These are phyloP conservation scores for Wickerhamomyces bovis DNA, from an alignment of 805 yeast species.

Conservation along the genomic window DNA sequence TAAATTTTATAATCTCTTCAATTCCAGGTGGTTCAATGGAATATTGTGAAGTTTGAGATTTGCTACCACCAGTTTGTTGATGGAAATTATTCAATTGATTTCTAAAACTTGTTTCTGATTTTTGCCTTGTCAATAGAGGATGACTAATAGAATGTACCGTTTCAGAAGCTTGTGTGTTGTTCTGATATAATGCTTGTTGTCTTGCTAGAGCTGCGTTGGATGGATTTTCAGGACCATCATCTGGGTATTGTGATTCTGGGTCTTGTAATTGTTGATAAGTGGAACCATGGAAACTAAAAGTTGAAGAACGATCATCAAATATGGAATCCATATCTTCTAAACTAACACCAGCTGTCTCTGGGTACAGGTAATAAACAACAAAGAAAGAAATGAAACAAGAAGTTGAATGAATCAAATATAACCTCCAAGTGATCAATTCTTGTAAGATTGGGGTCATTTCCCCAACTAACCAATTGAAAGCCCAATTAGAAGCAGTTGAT, in stretches of 20 bases:
- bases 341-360: constrained; percentile 86
- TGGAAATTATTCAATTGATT: constrained; percentile 16
- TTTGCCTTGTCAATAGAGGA: constrained; percentile 17
- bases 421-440: constrained; percentile 69
- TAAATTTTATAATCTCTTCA: constrained; percentile 30
- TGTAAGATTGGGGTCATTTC: constrained; percentile 85
- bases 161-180: constrained; percentile 17
- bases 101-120: constrained; percentile 21
- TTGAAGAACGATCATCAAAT: constrained; percentile 61
- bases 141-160: constrained; percentile 15
- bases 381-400: constrained; percentile 71
- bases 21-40: constrained; percentile 33
- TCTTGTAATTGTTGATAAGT: constrained; percentile 11
- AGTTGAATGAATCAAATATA: constrained; percentile 75
- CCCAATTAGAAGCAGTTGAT: constrained; percentile 91
- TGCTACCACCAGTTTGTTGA: constrained; percentile 1
- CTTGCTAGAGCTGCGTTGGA: constrained; percentile 41
- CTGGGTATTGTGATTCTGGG: constrained; percentile 8
- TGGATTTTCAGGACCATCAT: constrained; percentile 1
- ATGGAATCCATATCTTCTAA: constrained; percentile 90
- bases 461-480: constrained; percentile 87
- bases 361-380: constrained; percentile 67
- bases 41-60: constrained; percentile 9
- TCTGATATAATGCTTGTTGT: constrained; percentile 25
- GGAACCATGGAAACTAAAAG: constrained; percentile 27